A percentile compares a stretch with the other conserved stretches of the same genome.
phyloP scores from a whole-genome alignment of 2,329 filamentous ascomycete species.

The Curvularia hawaiiensis region DNA sequence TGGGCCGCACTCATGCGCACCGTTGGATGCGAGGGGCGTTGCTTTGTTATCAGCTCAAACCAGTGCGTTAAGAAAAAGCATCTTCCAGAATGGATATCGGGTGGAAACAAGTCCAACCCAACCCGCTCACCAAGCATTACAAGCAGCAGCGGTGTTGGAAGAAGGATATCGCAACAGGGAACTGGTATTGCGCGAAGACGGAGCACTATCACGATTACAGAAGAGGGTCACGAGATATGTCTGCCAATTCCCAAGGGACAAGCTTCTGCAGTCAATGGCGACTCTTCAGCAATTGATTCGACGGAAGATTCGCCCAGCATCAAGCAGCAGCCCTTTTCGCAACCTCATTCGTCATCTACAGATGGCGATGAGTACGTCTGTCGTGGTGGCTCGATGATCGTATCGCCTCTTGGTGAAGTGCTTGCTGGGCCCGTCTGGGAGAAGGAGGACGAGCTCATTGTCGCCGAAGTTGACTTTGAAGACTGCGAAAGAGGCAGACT shows the following conservation, averaged over 20 bases:
- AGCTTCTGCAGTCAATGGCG: constrained; percentile 13
- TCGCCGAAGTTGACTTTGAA: constrained; percentile 80
- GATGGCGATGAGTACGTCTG: constrained; percentile 61
- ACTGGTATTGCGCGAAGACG: constrained; percentile 37
- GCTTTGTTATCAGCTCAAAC: constrained; percentile 85
- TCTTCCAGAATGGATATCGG: constrained; percentile 62
- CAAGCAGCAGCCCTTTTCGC: constrained; percentile 20
- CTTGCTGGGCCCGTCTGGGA: constrained; percentile 85
- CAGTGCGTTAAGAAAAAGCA: constrained; percentile 72
- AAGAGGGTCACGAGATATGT: constrained; percentile 54
- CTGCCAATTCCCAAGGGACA: constrained; percentile 43
- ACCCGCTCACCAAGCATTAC: constrained; percentile 5
- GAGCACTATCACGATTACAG: constrained; percentile 48
- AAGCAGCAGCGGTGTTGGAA: constrained; percentile 9
- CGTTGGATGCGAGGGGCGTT: constrained; percentile 78
- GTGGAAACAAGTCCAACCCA: constrained; percentile 12
- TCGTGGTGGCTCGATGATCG: constrained; percentile 81
- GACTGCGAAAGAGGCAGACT: constrained; percentile 82
- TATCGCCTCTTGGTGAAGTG: constrained; percentile 79
- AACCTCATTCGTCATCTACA: constrained; percentile 8
- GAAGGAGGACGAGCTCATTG: constrained; percentile 68
- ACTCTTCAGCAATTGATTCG: constrained; percentile 32
- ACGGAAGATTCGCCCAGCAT: constrained; percentile 27
- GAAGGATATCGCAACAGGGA: constrained; percentile 8
- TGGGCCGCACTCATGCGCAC: constrained; percentile 87